phyloP scores from a whole-genome alignment of 2,329 filamentous ascomycete species.

The Trichophyton verrucosum region DNA sequence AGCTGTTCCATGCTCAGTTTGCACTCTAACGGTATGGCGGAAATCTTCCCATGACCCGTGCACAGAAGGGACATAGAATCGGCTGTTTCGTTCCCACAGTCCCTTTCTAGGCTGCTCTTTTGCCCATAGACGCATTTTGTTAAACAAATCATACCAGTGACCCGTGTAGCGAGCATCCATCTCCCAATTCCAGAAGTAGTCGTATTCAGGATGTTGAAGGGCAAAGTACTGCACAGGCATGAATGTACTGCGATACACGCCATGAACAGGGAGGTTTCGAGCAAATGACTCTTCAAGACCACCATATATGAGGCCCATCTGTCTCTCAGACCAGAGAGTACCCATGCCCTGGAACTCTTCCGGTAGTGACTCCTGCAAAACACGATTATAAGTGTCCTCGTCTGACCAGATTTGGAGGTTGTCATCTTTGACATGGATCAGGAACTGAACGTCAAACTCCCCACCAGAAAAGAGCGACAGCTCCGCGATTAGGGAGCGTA shows the following conservation, averaged over 20 bases:
- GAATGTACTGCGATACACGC: slow-evolving; percentile 80
- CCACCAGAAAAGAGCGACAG: slow-evolving; percentile 64
- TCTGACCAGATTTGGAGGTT: slow-evolving; percentile 72
- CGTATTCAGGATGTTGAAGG: slow-evolving; percentile 74
- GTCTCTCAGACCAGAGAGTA: slow-evolving; percentile 84
- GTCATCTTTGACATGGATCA: slow-evolving; percentile 73
- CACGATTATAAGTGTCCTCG: slow-evolving; percentile 55
- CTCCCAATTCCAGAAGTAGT: slow-evolving; percentile 91
- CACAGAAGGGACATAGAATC: slow-evolving; percentile 65
- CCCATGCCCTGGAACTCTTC: slow-evolving; percentile 79
- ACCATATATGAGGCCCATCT: slow-evolving; percentile 85
- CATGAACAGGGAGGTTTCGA: slow-evolving; percentile 66
- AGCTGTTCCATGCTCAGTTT: slow-evolving; percentile 57
- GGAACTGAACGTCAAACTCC: slow-evolving; percentile 71
- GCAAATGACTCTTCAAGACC: slow-evolving; percentile 68
- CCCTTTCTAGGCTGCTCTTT: slow-evolving; percentile 63
- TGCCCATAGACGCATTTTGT: slow-evolving; percentile 57
- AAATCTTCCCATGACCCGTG: slow-evolving; percentile 75
- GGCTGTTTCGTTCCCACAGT: slow-evolving; percentile 65
- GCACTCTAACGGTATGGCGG: slow-evolving; percentile 60
- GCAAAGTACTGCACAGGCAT: slow-evolving; percentile 96
- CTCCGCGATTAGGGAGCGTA: slow-evolving; percentile 70
- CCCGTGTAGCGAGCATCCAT: slow-evolving; percentile 87
- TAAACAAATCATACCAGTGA: slow-evolving; percentile 66
- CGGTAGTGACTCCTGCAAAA: slow-evolving; percentile 59